phyloP scores from a whole-genome alignment of 371 early-diverging fungal species.

The Lichtheimia ornata region DNA sequence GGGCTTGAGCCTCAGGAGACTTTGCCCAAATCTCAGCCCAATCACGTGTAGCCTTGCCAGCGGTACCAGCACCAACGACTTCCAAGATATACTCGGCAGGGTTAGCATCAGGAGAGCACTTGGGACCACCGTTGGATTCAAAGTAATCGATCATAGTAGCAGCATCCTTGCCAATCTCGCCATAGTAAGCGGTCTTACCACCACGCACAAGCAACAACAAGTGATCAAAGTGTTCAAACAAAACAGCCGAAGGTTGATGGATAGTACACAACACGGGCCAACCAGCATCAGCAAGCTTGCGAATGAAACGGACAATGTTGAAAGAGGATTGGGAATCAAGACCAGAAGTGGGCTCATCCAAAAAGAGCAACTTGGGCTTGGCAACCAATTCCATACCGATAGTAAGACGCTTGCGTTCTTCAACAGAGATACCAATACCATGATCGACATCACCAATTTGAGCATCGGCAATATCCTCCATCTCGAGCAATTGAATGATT shows the following conservation, averaged over 20 bases:
- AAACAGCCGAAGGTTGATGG: slow-evolving; percentile 68
- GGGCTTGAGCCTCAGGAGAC: slow-evolving; percentile 30
- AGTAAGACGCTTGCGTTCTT: slow-evolving; percentile 68
- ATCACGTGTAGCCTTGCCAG: slow-evolving; percentile 41
- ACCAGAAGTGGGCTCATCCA: slow-evolving; percentile 86
- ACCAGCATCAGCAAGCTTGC: slow-evolving; percentile 60
- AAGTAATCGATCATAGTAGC: slow-evolving; percentile 60
- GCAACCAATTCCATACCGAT: slow-evolving; percentile 77
- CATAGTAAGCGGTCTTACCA: slow-evolving; percentile 63
- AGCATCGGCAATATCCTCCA: slow-evolving; percentile 59
- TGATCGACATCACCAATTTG: slow-evolving; percentile 53
- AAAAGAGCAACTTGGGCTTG: slow-evolving; percentile 70
- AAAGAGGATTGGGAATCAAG: slow-evolving; percentile 69
- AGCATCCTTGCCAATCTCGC: slow-evolving; percentile 61
- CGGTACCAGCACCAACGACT: slow-evolving; percentile 2
- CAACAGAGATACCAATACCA: slow-evolving; percentile 57
- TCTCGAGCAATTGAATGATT: slow-evolving; percentile 63
- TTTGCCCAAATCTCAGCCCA: slow-evolving; percentile 59
- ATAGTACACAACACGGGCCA: slow-evolving; percentile 66
- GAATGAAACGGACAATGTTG: slow-evolving; percentile 69
- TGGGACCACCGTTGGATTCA: slow-evolving; percentile 59
- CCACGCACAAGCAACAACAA: slow-evolving; percentile 70
- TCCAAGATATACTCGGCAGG: slow-evolving; percentile 80
- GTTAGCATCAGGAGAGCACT: slow-evolving; percentile 57
- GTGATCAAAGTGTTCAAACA: slow-evolving; percentile 70